Evolutionary conservation across 345 rosid species (phyloP).

Genomic region (Pistacia atlantica): DNA sequence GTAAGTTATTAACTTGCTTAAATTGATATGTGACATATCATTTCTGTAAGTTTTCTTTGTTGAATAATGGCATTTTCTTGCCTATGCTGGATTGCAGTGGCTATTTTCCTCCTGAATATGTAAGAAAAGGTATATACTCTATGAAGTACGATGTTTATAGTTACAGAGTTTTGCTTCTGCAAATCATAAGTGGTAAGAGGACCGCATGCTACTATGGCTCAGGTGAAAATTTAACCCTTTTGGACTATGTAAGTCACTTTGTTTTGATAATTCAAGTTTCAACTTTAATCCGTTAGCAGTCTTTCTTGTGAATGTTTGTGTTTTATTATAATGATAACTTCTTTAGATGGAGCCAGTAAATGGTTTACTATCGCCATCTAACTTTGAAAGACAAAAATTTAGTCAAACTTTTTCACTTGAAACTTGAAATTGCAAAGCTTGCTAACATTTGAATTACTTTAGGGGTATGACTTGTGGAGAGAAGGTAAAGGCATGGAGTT

Average conservation of each 20-base stretch:
- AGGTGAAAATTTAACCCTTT: conserved; percentile 31
- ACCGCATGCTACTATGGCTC: conserved; percentile 29
- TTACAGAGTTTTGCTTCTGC: conserved; percentile 50
- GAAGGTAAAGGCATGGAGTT: background rate
- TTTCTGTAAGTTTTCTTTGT: too few species aligned
- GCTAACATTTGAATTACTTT: background rate
- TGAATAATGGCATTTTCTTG: too few species aligned
- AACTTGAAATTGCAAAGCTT: background rate
- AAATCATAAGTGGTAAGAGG: conserved; percentile 47
- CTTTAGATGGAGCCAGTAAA: too few species aligned
- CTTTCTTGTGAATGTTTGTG: too few species aligned
- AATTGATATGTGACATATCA: too few species aligned
- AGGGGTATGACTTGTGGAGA: conserved; percentile 8
- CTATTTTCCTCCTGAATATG: conserved; percentile 27
- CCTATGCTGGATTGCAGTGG: too few species aligned
- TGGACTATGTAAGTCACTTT: conserved; percentile 33
- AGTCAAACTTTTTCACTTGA: background rate
- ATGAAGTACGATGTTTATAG: conserved; percentile 42
- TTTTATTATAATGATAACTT: too few species aligned
- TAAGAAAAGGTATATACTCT: conserved; percentile 38
- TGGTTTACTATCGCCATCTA: too few species aligned
- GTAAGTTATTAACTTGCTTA: too few species aligned
- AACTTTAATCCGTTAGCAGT: too few species aligned
- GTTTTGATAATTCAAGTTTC: too few species aligned
- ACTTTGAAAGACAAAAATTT: too few species aligned